These are phyloP conservation scores for Neonectria magnoliae DNA, from an alignment of 2,329 filamentous ascomycete species.

Conservation along the genomic window DNA sequence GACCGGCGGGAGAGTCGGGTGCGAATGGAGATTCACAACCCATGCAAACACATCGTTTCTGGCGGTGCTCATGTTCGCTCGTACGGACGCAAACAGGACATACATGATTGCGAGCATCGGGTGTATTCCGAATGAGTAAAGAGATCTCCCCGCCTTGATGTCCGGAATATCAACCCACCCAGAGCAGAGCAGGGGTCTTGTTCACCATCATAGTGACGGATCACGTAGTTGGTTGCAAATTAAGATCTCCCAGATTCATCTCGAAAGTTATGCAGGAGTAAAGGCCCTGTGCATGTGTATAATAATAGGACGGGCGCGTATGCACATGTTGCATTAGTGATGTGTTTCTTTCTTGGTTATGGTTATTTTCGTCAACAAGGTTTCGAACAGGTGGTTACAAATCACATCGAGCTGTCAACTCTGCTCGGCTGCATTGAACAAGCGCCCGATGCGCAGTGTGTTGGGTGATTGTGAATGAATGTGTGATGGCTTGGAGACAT, in stretches of 20 bases:
- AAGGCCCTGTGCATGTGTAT: background rate
- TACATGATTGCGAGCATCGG: no score
- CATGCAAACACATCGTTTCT: background rate
- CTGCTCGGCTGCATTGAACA: background rate
- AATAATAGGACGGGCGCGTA: background rate
- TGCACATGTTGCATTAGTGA: background rate
- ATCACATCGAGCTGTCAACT: no score
- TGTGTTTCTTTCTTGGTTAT: background rate
- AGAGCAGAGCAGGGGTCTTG: no score
- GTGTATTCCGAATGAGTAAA: background rate
- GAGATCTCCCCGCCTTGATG: background rate
- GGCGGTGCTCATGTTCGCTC: no score
- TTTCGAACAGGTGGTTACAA: background rate
- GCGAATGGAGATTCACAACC: background rate
- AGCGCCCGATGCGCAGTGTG: background rate
- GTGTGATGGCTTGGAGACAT: background rate
- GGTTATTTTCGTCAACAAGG: background rate
- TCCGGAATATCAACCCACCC: background rate
- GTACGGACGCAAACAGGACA: no score
- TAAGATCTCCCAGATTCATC: background rate
- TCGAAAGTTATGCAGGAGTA: background rate
- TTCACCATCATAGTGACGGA: no score
- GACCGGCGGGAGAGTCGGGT: background rate
- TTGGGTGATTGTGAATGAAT: background rate
- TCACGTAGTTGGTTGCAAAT: no score